These are phyloP conservation scores for Euphrasia arctica DNA, from an alignment of 305 asterid genomes.

Conservation along the genomic window DNA sequence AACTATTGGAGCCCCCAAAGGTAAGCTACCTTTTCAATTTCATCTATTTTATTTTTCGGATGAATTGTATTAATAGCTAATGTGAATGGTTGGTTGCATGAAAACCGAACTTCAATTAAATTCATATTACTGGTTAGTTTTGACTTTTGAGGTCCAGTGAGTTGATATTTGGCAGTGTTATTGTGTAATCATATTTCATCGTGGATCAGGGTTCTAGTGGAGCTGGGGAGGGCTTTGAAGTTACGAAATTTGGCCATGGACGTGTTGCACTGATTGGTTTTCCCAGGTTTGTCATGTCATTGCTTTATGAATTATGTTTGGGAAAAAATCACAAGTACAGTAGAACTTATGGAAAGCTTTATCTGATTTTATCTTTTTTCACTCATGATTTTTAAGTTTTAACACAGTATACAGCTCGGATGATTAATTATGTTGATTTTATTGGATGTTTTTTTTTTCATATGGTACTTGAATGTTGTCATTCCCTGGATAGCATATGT, in stretches of 20 bases:
- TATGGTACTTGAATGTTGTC: constrained; percentile 14
- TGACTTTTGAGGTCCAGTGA: constrained; percentile 4
- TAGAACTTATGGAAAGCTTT: constrained; percentile 6
- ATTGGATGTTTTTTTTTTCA: constrained; percentile 16
- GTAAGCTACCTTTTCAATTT: constrained; percentile 37
- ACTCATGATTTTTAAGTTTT: background rate
- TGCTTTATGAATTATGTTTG: constrained; percentile 7
- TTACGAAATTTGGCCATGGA: constrained; percentile 93
- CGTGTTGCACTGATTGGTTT: constrained; percentile 98
- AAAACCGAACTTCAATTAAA: background rate
- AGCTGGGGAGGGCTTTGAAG: constrained; percentile 98
- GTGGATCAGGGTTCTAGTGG: constrained; percentile 87
- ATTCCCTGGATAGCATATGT: constrained; percentile 14
- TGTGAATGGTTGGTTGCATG: constrained; percentile 20
- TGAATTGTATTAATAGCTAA: background rate
- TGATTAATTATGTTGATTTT: constrained; percentile 15
- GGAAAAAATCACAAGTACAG: background rate
- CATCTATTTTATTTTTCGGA: background rate
- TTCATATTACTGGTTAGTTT: background rate
- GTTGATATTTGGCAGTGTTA: constrained; percentile 3
- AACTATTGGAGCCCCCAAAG: constrained; percentile 95
- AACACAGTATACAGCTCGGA: background rate
- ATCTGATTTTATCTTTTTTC: constrained; percentile 1
- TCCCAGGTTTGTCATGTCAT: constrained; percentile 69
- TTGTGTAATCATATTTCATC: constrained; percentile 23